phyloP scores from a whole-genome alignment of 495 filamentous ascomycete genomes.

The Cryomyces minteri region DNA sequence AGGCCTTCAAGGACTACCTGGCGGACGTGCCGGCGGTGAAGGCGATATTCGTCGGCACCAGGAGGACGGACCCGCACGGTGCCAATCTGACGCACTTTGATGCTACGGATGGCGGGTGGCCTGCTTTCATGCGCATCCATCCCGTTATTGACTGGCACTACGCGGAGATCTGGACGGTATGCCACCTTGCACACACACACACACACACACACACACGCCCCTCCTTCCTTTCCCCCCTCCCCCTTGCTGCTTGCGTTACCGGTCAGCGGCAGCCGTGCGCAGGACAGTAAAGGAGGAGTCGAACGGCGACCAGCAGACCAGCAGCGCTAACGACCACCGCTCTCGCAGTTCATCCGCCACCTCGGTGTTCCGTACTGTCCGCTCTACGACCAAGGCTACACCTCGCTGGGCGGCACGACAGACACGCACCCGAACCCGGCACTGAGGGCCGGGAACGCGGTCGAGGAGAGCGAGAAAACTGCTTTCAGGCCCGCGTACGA shows the following conservation, averaged over 20 bases:
- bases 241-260: too few species aligned
- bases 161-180: constrained; percentile 75
- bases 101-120: constrained; percentile 78
- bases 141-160: constrained; percentile 98
- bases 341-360: constrained; percentile 55
- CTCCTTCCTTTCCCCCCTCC: too few species aligned
- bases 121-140: constrained; percentile 78
- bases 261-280: too few species aligned
- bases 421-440: constrained; percentile 85
- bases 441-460: constrained; percentile 26
- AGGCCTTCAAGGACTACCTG: constrained; percentile 64
- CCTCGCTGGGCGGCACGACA: constrained; percentile 69
- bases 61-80: constrained; percentile 85
- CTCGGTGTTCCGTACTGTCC: constrained; percentile 62
- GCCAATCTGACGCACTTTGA: constrained; percentile 61
- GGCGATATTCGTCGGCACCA: constrained; percentile 83
- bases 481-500: constrained; percentile 73
- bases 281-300: background rate
- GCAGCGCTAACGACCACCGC: background rate
- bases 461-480: constrained; percentile 13
- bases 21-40: constrained; percentile 38
- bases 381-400: constrained; percentile 75
- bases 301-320: background rate
- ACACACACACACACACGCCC: background rate
- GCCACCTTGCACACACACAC: constrained; percentile 12